Conservation (phyloP, 352 stramenopile genomes). For the Pythium angustatum region DNA sequence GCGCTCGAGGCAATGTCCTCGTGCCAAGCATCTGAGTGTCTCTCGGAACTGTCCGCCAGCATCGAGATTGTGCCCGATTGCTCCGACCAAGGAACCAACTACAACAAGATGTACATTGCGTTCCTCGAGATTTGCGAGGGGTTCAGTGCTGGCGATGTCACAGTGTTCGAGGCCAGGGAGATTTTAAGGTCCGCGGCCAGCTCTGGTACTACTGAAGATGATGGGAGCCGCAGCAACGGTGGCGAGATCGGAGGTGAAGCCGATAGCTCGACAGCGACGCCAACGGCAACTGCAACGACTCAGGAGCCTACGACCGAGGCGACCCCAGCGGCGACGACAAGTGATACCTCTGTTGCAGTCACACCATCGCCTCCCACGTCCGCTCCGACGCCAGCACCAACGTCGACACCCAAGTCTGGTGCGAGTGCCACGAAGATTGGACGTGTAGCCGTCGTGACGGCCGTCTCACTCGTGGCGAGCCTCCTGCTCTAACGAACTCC, state of each 20-base stretch:
- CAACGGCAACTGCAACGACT: neutral
- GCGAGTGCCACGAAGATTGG: neutral
- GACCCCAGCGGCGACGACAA: neutral
- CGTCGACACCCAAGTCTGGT: conserved; percentile 5
- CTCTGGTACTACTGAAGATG: neutral
- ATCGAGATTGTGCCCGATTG: conserved; percentile 8
- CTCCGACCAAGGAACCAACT: neutral
- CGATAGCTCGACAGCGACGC: neutral
- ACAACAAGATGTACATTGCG: conserved; percentile 4
- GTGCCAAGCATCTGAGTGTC: conserved; percentile 7
- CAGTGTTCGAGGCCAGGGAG: neutral
- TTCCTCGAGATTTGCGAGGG: conserved; percentile 9
- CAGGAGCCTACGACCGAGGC: neutral
- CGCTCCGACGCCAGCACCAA: neutral
- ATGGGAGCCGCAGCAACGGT: neutral
- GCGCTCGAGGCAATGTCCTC: conserved; percentile 3
- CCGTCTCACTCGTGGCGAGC: neutral
- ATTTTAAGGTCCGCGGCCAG: conserved; percentile 13
- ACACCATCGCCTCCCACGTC: neutral
- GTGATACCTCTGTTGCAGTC: too few relatives aligned
- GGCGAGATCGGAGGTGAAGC: neutral
- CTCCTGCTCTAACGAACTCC: neutral
- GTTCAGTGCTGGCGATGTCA: conserved; percentile 5
- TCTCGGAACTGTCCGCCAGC: neutral
- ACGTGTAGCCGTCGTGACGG: neutral